Base-by-base conservation (phyloP, 2,329 filamentous ascomycete genomes). In the Aplosporella prunicola region DNA sequence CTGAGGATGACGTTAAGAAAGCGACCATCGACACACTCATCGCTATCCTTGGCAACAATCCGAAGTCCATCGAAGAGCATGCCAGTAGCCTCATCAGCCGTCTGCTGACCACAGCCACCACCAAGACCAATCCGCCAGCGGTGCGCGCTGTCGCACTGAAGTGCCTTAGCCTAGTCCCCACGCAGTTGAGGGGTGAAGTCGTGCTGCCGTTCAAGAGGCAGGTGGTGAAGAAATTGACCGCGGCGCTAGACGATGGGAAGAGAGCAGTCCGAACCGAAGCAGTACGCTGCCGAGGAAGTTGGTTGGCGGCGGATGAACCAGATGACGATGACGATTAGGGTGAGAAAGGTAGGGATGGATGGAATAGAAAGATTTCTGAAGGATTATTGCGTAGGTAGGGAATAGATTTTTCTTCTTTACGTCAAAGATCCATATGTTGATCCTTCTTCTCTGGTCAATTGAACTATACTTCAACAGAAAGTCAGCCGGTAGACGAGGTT, bases 251-350 rank as follows among this genome's bases (percentile, higher is more conserved):
- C 60, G 78, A 82, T 56, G 62, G 62, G 20, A 80, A 75, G 59
- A 62, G 78, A 43, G 67, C 68, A 51, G 78, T 82, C 8, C 64
- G 78, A 27, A 69, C 72, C 44, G 73, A 74, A 41, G 77, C 76
- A 10, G 76, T 80, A 17, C 69, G 68, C 58, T 77, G 75, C 44
- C 58, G 74, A 35, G 68, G 62, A n/a, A 71, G 65, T 39, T 80
- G 76, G 76, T 52, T 78, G 36, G 65, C 67, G 10, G 60, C 78
- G 28, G 74, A 75, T 49, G 74, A 78, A 51, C 61, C 68, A 16
- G 71, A 72, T 15, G 74, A 77, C 28, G 71, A 76, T 14, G 57
- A 58, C 27, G 38, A 44, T n/a, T n/a, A n/a, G n/a, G n/a, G n/a
- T n/a, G n/a, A n/a, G n/a, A n/a, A n/a, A n/a, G n/a, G n/a, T n/a